Percentiles rank a stretch among this genome's conserved stretches.
Conservation (phyloP, 495 filamentous ascomycete species). For the Penicillium bialowiezense region DNA sequence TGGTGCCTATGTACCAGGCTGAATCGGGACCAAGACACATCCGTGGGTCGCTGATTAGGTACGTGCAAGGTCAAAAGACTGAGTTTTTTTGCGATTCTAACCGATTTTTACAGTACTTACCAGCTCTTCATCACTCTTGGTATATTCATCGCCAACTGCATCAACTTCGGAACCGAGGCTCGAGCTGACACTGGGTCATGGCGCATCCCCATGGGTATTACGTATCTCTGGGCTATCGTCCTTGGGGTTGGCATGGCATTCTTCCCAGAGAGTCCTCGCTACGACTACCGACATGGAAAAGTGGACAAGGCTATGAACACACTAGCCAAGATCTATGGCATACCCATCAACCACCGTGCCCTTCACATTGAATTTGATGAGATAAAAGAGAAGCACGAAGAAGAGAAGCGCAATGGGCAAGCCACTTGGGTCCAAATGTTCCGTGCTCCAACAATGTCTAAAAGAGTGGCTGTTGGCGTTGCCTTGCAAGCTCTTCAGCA, state of each 20-base stretch:
- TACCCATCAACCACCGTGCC: constrained; percentile 56
- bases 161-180: constrained; percentile 71
- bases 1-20: constrained; percentile 70
- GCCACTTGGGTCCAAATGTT: constrained; percentile 48
- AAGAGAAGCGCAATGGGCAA: constrained; percentile 47
- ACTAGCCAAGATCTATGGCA: constrained; percentile 66
- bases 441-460: constrained; percentile 62
- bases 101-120: constrained; percentile 61
- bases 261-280: constrained; percentile 72
- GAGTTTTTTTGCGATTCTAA: no score
- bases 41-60: constrained; percentile 61
- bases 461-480: constrained; percentile 64
- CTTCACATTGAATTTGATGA: constrained; percentile 66
- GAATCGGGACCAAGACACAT: constrained; percentile 63
- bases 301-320: constrained; percentile 60
- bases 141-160: constrained; percentile 74
- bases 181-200: constrained; percentile 51
- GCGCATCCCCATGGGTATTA: constrained; percentile 77
- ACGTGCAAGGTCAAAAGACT: constrained; percentile 7
- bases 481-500: constrained; percentile 54
- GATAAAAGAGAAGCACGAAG: constrained; percentile 55
- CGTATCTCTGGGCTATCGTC: constrained; percentile 68
- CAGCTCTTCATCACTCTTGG: constrained; percentile 86
- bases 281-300: constrained; percentile 61
- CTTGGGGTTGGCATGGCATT: constrained; percentile 65